Evolutionary conservation across 2,329 filamentous ascomycete species (phyloP), one percentile per base, ranked within the genome.

Genomic region (Fusarium vanettenii): DNA sequence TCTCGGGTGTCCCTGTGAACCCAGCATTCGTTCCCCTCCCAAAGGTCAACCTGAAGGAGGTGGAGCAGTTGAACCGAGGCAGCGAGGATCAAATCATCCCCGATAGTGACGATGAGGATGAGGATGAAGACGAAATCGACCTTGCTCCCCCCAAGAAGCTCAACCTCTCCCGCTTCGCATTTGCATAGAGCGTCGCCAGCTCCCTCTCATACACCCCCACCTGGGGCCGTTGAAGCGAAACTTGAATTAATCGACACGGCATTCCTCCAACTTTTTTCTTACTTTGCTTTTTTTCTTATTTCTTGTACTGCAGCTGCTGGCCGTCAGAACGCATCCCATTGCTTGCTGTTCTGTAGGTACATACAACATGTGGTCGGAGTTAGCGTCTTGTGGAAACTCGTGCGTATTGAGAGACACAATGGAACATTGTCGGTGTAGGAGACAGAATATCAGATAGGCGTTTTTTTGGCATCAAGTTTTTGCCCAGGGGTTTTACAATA

Each of bases 81-180:
- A 91, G 89, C 75, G 89, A 91, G 77, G 89, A 91, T 66, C 84
- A 89, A 64, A 86, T 91, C 70, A 80, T 88, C 16, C 86, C 86
- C 29, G 88, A 88, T 78, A 89, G 88, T 70, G 87, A 88, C 68
- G 86, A 76, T 20, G 87, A 88, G 64, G 83, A 84, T 20, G 86
- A 86, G 8, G 79, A 74, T 5, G 67, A 66, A 11, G 72, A 80
- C 11, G 85, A 86, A 37, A 73, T 79, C 3, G 80, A 81, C 4
- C 71, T 71, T 9, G 75, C 76, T 2, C 73, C 48, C 2, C 48
- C 81, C 8, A 82, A 73, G 59, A 84, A 82, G 45, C 78, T 89
- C 27, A 81, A 90, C 68, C 80, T 90, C 59, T 87, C 88, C 8
- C 84, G 82, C 33, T 90, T 89, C 79, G 76, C 85, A 67, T 89